phyloP scores from a whole-genome alignment of 768 basidiomycete genomes.

The Stropharia rugosoannulata region DNA sequence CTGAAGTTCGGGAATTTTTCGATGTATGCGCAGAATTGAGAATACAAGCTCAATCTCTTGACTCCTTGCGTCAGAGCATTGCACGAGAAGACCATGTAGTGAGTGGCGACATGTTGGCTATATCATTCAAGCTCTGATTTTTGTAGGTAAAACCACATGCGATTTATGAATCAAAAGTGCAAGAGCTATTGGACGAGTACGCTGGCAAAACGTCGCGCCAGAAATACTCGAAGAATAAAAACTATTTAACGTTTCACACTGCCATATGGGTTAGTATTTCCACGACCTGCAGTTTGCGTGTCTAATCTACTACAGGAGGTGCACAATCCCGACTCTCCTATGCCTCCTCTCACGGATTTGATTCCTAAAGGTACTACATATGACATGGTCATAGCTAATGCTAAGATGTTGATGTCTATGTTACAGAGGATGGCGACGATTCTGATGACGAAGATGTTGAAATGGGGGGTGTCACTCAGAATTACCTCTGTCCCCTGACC shows the following conservation, averaged over 20 bases:
- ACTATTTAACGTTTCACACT: constrained; percentile 63
- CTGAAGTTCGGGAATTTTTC: constrained; percentile 64
- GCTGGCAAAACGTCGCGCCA: constrained; percentile 67
- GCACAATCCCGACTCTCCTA: constrained; percentile 58
- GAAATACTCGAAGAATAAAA: constrained; percentile 66
- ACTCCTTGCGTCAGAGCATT: constrained; percentile 55
- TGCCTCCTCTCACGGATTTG: constrained; percentile 77
- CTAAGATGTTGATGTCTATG: not conserved
- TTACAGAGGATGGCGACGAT: constrained; percentile 75
- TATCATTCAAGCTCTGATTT: not conserved
- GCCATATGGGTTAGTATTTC: constrained; percentile 57
- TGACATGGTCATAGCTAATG: constrained; percentile 1
- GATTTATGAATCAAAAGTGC: constrained; percentile 48
- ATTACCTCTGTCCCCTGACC: constrained; percentile 83
- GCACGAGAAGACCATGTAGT: constrained; percentile 60
- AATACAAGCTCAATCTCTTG: constrained; percentile 52
- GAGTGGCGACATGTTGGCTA: constrained; percentile 23
- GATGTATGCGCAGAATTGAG: constrained; percentile 65
- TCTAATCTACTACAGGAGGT: constrained; percentile 50
- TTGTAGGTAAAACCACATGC: constrained; percentile 50
- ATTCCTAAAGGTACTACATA: constrained; percentile 57
- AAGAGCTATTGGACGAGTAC: constrained; percentile 46
- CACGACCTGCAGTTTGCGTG: not conserved
- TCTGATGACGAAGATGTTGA: constrained; percentile 90
- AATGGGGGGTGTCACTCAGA: constrained; percentile 81